Conservation (phyloP, 1,284 basidiomycete genomes). For the Sphagnurus paluster region DNA sequence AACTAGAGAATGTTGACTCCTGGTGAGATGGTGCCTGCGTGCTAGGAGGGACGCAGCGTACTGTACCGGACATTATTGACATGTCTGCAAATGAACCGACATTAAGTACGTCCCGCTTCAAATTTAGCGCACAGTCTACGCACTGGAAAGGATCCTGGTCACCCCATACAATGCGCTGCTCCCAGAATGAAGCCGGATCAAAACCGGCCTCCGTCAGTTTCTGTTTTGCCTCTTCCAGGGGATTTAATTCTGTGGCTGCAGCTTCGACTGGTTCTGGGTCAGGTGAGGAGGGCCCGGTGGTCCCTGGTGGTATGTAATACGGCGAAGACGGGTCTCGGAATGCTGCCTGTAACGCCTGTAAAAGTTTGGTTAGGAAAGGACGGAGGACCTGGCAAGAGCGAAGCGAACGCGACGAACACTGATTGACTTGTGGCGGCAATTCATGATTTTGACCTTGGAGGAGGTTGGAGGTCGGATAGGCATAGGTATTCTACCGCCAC, state of each 20-base stretch:
- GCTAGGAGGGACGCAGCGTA: slow-evolving; percentile 29
- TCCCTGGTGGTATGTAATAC: slow-evolving; percentile 61
- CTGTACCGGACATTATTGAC: slow-evolving; percentile 77
- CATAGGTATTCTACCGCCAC: background rate
- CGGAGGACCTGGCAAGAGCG: background rate
- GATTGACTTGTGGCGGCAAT: slow-evolving; percentile 14
- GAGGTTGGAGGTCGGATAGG: too few species aligned
- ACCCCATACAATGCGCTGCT: slow-evolving; percentile 73
- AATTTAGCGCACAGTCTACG: slow-evolving; percentile 22
- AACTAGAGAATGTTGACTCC: slow-evolving; percentile 32
- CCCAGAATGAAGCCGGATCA: slow-evolving; percentile 65
- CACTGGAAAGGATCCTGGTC: slow-evolving; percentile 76
- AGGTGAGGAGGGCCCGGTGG: slow-evolving; percentile 58
- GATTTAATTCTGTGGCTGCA: background rate
- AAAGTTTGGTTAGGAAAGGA: too few species aligned
- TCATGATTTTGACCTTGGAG: background rate
- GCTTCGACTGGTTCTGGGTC: slow-evolving; percentile 28
- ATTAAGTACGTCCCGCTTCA: background rate
- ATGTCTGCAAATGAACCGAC: slow-evolving; percentile 45
- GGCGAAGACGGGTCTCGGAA: slow-evolving; percentile 69
- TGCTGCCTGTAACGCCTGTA: slow-evolving; percentile 52
- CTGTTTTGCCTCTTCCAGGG: slow-evolving; percentile 37
- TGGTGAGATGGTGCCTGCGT: background rate
- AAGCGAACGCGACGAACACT: slow-evolving; percentile 10
- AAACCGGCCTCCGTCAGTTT: slow-evolving; percentile 51